Evolutionary conservation across 225 moss, liverwort and hornwort species (phyloP), one percentile per base, ranked within the genome.

Genomic region (Lunularia cruciata): DNA sequence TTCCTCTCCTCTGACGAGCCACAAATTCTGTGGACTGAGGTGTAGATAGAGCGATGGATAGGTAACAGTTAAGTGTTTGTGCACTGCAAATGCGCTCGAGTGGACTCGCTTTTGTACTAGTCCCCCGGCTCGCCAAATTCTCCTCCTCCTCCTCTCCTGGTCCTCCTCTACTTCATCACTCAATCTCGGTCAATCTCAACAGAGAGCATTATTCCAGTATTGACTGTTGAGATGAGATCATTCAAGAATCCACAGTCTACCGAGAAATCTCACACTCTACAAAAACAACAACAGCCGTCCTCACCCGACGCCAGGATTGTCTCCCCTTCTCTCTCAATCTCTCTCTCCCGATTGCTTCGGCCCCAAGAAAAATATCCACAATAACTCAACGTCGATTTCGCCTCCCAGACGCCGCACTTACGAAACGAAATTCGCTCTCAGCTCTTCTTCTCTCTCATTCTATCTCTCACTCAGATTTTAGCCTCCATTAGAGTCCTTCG

Each of bases 211-310:
- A 49, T 43, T 49, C 15, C 30, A 5, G 52, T 43, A 43, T 43
- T 15, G 25, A 45, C 43, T 64, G 28, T 30, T 47, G 46, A 65
- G 46, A 30, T 46, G 8, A 65, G 47, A 39, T 38, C 47, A 65
- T 8, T 19, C 32, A 20, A 46, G 47, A 39, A 7, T 43, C 9
- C 43, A 26, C 27, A 47, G 14, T 6, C 46, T n/a, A 65, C 8
- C 25, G 65, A 32, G 15, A 12, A 15, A 15, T 14, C 63, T 19
- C 49, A 22, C 12, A 16, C 20, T 19, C 49, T 5, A 19, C 49
- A 18, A 51, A 14, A 5, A 51, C 19, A n/a, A 23, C 0, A 42
- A 42, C 34, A 47, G 47, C 18, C 16, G 14, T 7, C 65, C 46
- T 28, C 31, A 15, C 16, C 31, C 65, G 0, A 0, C 33, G 67